Conservation (phyloP, 208 protist species). For the Leishmania mexicana region DNA sequence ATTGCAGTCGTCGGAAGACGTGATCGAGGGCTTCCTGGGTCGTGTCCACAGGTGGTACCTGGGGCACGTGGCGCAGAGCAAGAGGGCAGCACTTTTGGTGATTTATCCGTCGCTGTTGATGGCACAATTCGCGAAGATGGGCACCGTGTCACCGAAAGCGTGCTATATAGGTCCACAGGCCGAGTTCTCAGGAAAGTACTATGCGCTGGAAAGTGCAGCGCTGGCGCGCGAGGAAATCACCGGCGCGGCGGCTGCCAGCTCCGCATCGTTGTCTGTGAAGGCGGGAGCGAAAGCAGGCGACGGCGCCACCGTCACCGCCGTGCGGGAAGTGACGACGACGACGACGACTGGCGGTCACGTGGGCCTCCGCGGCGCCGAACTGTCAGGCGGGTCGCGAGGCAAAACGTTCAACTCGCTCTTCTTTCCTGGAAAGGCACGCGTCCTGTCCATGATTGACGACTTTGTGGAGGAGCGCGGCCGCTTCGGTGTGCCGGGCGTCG, state of each 20-base stretch:
- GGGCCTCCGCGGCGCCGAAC: conserved; percentile 3
- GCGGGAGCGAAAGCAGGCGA: background rate
- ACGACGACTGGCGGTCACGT: conserved; percentile 15
- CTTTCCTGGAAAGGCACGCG: conserved; percentile 70
- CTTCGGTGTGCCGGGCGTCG: conserved; percentile 71
- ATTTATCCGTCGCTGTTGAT: conserved; percentile 41
- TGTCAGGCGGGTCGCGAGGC: conserved; percentile 14
- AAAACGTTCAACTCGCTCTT: conserved; percentile 83
- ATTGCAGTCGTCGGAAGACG: conserved; percentile 14
- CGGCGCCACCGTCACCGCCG: background rate
- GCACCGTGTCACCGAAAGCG: background rate
- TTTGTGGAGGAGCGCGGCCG: conserved; percentile 65
- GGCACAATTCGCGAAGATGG: conserved; percentile 4
- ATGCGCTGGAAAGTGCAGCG: conserved; percentile 24
- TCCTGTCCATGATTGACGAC: conserved; percentile 70
- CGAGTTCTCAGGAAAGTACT: conserved; percentile 14
- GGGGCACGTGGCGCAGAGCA: conserved; percentile 18
- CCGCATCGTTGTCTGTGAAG: background rate
- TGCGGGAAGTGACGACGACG: background rate
- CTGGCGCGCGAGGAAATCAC: background rate
- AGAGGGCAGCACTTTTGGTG: conserved; percentile 35
- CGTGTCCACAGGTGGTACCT: conserved; percentile 65
- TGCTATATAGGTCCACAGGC: background rate
- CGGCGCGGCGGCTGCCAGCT: background rate
- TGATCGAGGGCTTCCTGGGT: conserved; percentile 57